A percentile compares a stretch with the other conserved stretches of the same genome.
Conservation (phyloP, 108 stramenopile genomes). For the Skeletonema grethae region DNA sequence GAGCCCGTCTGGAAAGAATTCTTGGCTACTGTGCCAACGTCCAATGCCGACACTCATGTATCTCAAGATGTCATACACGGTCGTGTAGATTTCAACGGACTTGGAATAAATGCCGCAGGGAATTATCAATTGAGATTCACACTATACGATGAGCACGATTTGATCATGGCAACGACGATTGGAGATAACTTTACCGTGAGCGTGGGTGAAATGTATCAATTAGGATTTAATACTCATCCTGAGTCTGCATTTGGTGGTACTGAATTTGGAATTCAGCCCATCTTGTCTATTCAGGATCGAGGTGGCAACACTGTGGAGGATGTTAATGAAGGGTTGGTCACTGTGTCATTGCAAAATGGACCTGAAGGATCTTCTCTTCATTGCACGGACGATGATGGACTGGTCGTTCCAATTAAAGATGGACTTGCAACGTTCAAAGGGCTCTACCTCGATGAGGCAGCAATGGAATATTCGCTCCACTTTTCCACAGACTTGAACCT, state of each 20-base stretch:
- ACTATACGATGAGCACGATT: slow-evolving; percentile 43
- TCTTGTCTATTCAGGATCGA: slow-evolving; percentile 44
- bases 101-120: slow-evolving; percentile 29
- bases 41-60: not conserved
- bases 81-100: not conserved
- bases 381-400: slow-evolving; percentile 16
- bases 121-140: slow-evolving; percentile 38
- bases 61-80: slow-evolving; percentile 8
- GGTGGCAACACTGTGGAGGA: slow-evolving; percentile 46
- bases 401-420: slow-evolving; percentile 14
- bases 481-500: slow-evolving; percentile 45
- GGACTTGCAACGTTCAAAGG: slow-evolving; percentile 41
- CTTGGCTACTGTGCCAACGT: not conserved
- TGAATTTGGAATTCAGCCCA: slow-evolving; percentile 43
- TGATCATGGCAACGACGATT: slow-evolving; percentile 28
- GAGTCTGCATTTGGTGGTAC: slow-evolving; percentile 46
- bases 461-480: slow-evolving; percentile 36
- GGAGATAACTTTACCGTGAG: slow-evolving; percentile 30
- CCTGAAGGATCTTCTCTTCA: slow-evolving; percentile 13
- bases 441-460: slow-evolving; percentile 41
- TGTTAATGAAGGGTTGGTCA: slow-evolving; percentile 40
- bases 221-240: slow-evolving; percentile 35
- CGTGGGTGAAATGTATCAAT: slow-evolving; percentile 32
- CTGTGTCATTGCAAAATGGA: slow-evolving; percentile 26
- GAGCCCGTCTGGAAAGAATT: slow-evolving; percentile 20